Conservation (phyloP, 768 basidiomycete genomes). For the Pisolithus orientalis region DNA sequence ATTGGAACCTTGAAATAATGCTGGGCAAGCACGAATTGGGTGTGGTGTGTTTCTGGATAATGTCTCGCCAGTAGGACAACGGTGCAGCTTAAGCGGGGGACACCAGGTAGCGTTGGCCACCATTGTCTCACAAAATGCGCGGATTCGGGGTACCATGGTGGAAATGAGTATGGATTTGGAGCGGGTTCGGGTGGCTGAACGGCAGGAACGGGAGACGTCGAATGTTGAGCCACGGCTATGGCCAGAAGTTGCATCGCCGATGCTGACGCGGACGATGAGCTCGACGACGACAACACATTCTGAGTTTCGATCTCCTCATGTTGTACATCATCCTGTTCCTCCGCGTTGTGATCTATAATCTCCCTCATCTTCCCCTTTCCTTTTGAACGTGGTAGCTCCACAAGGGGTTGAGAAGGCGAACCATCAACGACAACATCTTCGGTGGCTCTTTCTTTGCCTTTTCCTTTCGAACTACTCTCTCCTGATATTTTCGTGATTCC, state of each 20-base stretch:
- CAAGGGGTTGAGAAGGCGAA: slow-evolving; percentile 4
- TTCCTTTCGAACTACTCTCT: slow-evolving; percentile 11
- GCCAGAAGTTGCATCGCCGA: neutral
- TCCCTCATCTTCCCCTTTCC: slow-evolving; percentile 20
- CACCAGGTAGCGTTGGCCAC: slow-evolving; percentile 64
- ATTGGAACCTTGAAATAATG: slow-evolving; percentile 73
- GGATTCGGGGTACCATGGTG: slow-evolving; percentile 65
- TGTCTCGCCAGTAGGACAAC: slow-evolving; percentile 63
- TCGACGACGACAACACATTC: slow-evolving; percentile 5
- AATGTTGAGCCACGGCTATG: slow-evolving; percentile 1
- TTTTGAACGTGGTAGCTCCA: slow-evolving; percentile 2
- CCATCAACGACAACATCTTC: slow-evolving; percentile 10
- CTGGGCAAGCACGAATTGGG: slow-evolving; percentile 61
- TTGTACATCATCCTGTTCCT: slow-evolving; percentile 2
- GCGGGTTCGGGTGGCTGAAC: slow-evolving; percentile 11
- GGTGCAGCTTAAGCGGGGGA: slow-evolving; percentile 66
- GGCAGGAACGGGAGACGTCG: slow-evolving; percentile 5
- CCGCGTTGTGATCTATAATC: neutral
- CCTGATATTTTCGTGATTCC: slow-evolving; percentile 6
- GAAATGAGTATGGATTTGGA: slow-evolving; percentile 59
- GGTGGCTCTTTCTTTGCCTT: slow-evolving; percentile 21
- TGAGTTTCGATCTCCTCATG: slow-evolving; percentile 7
- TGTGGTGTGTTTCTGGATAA: slow-evolving; percentile 52
- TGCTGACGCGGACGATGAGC: slow-evolving; percentile 1
- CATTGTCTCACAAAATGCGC: slow-evolving; percentile 77